phyloP scores from a whole-genome alignment of 2,329 filamentous ascomycete species.

The Penicillium freii region DNA sequence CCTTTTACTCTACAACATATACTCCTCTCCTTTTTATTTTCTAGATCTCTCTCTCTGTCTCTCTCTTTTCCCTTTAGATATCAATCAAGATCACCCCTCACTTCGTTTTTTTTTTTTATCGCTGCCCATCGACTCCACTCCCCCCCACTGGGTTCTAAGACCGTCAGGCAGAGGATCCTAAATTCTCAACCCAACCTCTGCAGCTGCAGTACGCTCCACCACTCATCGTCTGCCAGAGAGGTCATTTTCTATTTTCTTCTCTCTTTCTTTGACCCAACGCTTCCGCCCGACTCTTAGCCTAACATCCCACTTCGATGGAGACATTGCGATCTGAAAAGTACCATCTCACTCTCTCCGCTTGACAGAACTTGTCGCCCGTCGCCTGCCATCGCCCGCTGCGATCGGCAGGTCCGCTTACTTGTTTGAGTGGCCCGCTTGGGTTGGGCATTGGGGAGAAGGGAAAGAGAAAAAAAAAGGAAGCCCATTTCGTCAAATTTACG shows the following conservation, averaged over 20 bases:
- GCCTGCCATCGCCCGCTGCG: constrained; percentile 28
- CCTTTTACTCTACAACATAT: background rate
- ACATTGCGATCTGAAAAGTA: constrained; percentile 31
- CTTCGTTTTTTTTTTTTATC: constrained; percentile 7
- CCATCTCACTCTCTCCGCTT: constrained; percentile 28
- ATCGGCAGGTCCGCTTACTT: constrained; percentile 31
- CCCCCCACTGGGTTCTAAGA: constrained; percentile 24
- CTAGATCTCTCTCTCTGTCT: background rate
- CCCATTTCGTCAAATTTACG: constrained; percentile 1
- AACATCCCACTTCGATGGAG: constrained; percentile 35
- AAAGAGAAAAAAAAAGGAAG: constrained; percentile 3
- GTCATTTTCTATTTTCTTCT: constrained; percentile 6
- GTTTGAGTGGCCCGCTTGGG: constrained; percentile 18
- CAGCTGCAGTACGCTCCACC: constrained; percentile 25
- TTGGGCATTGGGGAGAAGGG: constrained; percentile 16
- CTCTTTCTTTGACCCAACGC: constrained; percentile 13
- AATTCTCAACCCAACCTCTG: constrained; percentile 23
- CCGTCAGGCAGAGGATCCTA: constrained; percentile 23
- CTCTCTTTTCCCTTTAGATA: background rate
- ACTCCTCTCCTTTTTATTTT: background rate
- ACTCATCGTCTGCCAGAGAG: constrained; percentile 17
- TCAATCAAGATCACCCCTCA: constrained; percentile 14
- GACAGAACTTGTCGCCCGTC: constrained; percentile 28
- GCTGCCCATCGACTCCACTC: constrained; percentile 17
- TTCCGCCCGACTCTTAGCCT: constrained; percentile 20